Evolutionary conservation across 2,329 filamentous ascomycete species (phyloP), one percentile per base, ranked within the genome.

Genomic region (Pseudogymnoascus sp.): DNA sequence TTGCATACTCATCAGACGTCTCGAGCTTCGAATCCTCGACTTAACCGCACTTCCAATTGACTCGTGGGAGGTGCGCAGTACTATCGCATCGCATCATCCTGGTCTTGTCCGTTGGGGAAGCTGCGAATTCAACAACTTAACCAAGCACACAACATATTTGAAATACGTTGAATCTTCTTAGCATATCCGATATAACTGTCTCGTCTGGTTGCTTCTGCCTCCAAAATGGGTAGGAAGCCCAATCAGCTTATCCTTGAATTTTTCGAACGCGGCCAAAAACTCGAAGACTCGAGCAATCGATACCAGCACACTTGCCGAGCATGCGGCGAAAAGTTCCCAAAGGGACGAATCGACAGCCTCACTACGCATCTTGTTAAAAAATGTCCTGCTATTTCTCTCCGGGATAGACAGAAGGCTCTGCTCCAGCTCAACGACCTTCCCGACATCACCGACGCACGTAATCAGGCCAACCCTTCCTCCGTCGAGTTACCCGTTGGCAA

Each of bases 261-360:
- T 80, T 97, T 96, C 75, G 86, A 90, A 74, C 86, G 92, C 69
- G 93, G 93, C 8, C 84, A 86, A 40, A 96, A 96, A 78, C 83
- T 96, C 70, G 86, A 89, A 72, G 91, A 96, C 77, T 89, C 90
- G 67, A 95, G 90, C 79, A 96, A 96, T 75, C 86, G 93, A 64
- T 97, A 97, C 73, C 88, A 91, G 70, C 91, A 96, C 73, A 95
- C 90, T 11, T 96, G 92, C 84, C 93, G 90, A 75, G 83, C 87
- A 68, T 96, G 91, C 74, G 91, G 91, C 68, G 89, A 95, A 76
- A 89, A 89, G 75, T 96, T 96, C 67, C 89, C 91, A 66, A 96
- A 96, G 74, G 93, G 93, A 65, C 86, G 93, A 66, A 89, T 91
- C 71, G 93, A 97, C 72, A 90, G 86, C 70, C 78, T 97, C 65